Evolutionary conservation across 1,284 basidiomycete genomes (phyloP).

Genomic region (Tylopilus sp.): DNA sequence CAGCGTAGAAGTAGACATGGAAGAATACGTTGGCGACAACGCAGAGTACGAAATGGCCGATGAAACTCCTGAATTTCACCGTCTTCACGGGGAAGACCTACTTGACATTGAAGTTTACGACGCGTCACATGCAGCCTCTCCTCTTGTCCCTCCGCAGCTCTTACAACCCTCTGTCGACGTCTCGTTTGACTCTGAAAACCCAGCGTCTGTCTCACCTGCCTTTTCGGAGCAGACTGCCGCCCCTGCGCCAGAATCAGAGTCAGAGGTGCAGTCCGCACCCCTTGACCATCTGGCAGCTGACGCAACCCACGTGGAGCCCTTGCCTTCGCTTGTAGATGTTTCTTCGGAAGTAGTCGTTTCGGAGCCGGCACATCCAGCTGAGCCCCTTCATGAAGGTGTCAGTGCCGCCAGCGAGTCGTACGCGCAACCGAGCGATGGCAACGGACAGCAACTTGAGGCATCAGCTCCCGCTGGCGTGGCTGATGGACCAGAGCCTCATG

Average conservation of each 20-base stretch:
- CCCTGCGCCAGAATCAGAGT: constrained; percentile 16
- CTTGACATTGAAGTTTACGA: constrained; percentile 75
- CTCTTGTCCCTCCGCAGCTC: constrained; percentile 30
- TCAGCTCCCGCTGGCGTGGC: constrained; percentile 11
- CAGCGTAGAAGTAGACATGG: constrained; percentile 80
- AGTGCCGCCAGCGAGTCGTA: constrained; percentile 32
- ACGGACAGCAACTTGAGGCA: constrained; percentile 15
- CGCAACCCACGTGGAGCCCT: constrained; percentile 24
- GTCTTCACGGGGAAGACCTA: constrained; percentile 47
- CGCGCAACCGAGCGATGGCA: constrained; percentile 22
- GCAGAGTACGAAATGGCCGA: constrained; percentile 80
- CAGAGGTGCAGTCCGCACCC: constrained; percentile 20
- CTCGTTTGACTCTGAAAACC: constrained; percentile 28
- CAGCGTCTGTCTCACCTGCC: neutral
- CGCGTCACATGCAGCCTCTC: constrained; percentile 51
- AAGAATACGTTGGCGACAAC: constrained; percentile 63
- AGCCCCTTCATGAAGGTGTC: constrained; percentile 9
- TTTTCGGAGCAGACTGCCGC: constrained; percentile 19
- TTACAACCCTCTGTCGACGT: constrained; percentile 31
- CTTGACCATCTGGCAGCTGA: constrained; percentile 31
- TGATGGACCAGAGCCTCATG: constrained; percentile 12
- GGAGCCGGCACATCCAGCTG: constrained; percentile 15
- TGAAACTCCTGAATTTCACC: constrained; percentile 45
- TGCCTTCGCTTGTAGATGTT: constrained; percentile 12
- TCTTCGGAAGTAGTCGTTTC: constrained; percentile 12